These are phyloP conservation scores for Linderniella brevidens DNA, from an alignment of 257 asterid genomes.

Conservation along the genomic window DNA sequence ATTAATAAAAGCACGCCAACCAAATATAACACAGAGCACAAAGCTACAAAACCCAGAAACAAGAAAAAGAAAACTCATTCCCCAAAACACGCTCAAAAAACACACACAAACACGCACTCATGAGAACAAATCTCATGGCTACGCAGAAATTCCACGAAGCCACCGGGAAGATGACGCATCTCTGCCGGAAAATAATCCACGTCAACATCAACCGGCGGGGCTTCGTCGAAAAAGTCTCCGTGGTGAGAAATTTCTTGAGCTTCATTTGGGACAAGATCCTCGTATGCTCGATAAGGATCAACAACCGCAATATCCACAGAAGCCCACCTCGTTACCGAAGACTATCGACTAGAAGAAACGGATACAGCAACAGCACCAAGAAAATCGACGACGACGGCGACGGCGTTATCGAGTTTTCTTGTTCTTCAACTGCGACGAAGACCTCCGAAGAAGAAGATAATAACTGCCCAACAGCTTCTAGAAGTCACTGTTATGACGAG, in stretches of 20 bases:
- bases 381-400: too few relatives aligned
- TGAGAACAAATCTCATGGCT: conserved; percentile 8
- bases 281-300: conserved; percentile 38
- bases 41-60: background rate
- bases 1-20: too few relatives aligned
- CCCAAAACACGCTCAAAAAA: background rate
- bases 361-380: background rate
- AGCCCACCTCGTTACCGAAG: conserved; percentile 23
- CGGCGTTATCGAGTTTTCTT: conserved; percentile 8
- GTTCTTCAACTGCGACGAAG: conserved; percentile 6
- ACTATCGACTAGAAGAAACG: conserved; percentile 18
- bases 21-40: background rate
- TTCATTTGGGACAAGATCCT: conserved; percentile 49
- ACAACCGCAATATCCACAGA: too few relatives aligned
- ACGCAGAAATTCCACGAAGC: conserved; percentile 27
- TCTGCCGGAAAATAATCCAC: conserved; percentile 48
- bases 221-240: conserved; percentile 31
- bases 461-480: conserved; percentile 15
- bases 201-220: conserved; percentile 49
- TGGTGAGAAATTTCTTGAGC: conserved; percentile 31
- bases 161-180: conserved; percentile 41
- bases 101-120: background rate
- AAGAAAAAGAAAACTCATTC: too few relatives aligned
- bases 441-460: conserved; percentile 6
- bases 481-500: conserved; percentile 16